A percentile compares a stretch with the other conserved stretches of the same genome.
phyloP scores from a whole-genome alignment of 805 yeast genomes.

The Lipomyces spencermartinsiae region DNA sequence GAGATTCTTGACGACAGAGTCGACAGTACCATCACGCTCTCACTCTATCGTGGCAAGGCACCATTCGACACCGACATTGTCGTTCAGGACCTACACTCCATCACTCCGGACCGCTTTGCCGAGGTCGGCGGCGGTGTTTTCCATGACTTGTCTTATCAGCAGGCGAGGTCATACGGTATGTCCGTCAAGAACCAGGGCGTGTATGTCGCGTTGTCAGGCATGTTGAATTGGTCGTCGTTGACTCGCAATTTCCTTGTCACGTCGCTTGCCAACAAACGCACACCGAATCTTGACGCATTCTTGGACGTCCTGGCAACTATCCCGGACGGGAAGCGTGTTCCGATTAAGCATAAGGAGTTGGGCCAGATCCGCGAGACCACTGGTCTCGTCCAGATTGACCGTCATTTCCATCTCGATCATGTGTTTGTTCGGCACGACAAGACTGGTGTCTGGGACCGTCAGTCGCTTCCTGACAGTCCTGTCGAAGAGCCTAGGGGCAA shows the following conservation, averaged over 20 bases:
- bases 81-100: slow-evolving; percentile 34
- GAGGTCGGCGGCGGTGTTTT: slow-evolving; percentile 37
- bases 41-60: slow-evolving; percentile 21
- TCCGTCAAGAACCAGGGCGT: slow-evolving; percentile 35
- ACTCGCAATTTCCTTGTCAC: slow-evolving; percentile 33
- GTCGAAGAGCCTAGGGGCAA: neutral
- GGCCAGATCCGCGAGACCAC: slow-evolving; percentile 32
- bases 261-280: slow-evolving; percentile 26
- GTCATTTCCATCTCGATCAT: slow-evolving; percentile 36
- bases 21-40: slow-evolving; percentile 14
- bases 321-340: slow-evolving; percentile 30
- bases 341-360: slow-evolving; percentile 30
- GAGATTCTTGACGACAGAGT: slow-evolving; percentile 30
- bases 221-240: slow-evolving; percentile 32
- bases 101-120: slow-evolving; percentile 32
- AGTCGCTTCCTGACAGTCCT: neutral
- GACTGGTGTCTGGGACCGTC: slow-evolving; percentile 37
- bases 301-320: slow-evolving; percentile 20
- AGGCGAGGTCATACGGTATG: slow-evolving; percentile 36
- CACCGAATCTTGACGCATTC: slow-evolving; percentile 32
- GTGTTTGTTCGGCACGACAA: slow-evolving; percentile 33
- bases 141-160: slow-evolving; percentile 37
- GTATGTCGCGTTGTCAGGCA: slow-evolving; percentile 35
- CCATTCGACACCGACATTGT: slow-evolving; percentile 12
- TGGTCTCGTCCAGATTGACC: slow-evolving; percentile 32